phyloP scores from a whole-genome alignment of 1,139 yeast species.

The Blastobotrys capitulatus region DNA sequence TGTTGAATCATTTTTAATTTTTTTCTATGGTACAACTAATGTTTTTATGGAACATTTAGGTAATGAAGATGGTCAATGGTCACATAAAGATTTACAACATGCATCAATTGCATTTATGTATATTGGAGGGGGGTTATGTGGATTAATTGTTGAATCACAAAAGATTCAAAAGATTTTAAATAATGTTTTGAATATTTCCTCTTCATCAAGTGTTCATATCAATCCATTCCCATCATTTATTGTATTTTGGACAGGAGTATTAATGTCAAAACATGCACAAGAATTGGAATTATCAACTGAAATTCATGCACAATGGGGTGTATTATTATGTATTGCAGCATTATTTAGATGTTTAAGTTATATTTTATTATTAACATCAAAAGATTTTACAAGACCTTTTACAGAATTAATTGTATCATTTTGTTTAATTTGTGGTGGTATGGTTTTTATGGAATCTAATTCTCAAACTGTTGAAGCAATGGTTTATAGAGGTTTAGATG shows the following conservation, averaged over 20 bases:
- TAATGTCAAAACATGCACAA: constrained; percentile 94
- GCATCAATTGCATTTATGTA: constrained; percentile 92
- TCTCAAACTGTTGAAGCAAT: constrained; percentile 77
- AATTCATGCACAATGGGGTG: constrained; percentile 92
- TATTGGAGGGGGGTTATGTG: constrained; percentile 90
- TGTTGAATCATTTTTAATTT: constrained; percentile 70
- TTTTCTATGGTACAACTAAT: constrained; percentile 84
- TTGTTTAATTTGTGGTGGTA: constrained; percentile 79
- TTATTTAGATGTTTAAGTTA: constrained; percentile 69
- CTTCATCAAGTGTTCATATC: no score
- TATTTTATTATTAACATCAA: constrained; percentile 51
- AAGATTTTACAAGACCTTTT: constrained; percentile 49
- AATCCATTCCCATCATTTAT: constrained; percentile 93
- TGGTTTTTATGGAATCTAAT: constrained; percentile 87
- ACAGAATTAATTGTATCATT: constrained; percentile 79
- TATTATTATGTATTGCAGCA: constrained; percentile 69
- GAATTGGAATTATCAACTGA: constrained; percentile 69
- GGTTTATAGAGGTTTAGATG: constrained; percentile 78
- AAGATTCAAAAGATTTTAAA: constrained; percentile 31
- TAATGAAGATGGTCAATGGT: constrained; percentile 66
- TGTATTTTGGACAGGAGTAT: constrained; percentile 93
- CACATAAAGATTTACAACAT: constrained; percentile 91
- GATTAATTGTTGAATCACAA: constrained; percentile 67
- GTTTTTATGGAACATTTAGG: constrained; percentile 87
- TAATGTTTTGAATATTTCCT: background rate